These are phyloP conservation scores for Somion occarium DNA, from an alignment of 1,284 basidiomycete genomes.

Conservation along the genomic window DNA sequence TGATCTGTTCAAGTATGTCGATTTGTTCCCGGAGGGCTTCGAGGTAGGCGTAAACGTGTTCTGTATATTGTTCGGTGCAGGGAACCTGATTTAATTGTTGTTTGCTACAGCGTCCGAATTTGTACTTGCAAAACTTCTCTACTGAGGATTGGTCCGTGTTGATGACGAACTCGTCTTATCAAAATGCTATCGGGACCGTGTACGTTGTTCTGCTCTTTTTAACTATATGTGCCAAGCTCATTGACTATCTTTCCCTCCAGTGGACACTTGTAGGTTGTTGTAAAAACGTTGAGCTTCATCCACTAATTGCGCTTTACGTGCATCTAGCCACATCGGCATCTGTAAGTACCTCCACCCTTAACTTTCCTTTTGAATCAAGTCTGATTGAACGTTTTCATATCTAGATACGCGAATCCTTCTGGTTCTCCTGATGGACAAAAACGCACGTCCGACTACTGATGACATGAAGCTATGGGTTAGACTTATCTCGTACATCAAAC, in stretches of 20 bases:
- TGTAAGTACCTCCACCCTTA: slow-evolving; percentile 25
- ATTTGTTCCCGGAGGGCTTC: slow-evolving; percentile 60
- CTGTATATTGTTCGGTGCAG: not conserved
- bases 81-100: not conserved
- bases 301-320: too few species aligned
- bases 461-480: slow-evolving; percentile 69
- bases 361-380: not conserved
- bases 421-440: slow-evolving; percentile 50
- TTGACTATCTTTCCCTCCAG: not conserved
- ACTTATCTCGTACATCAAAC: slow-evolving; percentile 53
- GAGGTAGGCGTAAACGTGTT: slow-evolving; percentile 29
- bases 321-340: slow-evolving; percentile 48
- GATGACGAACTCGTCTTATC: slow-evolving; percentile 54
- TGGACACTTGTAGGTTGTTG: slow-evolving; percentile 8
- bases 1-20: slow-evolving; percentile 44
- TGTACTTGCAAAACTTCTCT: slow-evolving; percentile 63
- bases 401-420: slow-evolving; percentile 54
- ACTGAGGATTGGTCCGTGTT: slow-evolving; percentile 55
- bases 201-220: slow-evolving; percentile 17
- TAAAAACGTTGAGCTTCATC: too few species aligned
- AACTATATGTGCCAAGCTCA: too few species aligned
- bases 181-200: slow-evolving; percentile 44
- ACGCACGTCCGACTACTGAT: slow-evolving; percentile 43
- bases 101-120: slow-evolving; percentile 41
- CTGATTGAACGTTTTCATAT: slow-evolving; percentile 4